phyloP scores from a whole-genome alignment of 805 yeast genomes.

The Metschnikowia cubensis region DNA sequence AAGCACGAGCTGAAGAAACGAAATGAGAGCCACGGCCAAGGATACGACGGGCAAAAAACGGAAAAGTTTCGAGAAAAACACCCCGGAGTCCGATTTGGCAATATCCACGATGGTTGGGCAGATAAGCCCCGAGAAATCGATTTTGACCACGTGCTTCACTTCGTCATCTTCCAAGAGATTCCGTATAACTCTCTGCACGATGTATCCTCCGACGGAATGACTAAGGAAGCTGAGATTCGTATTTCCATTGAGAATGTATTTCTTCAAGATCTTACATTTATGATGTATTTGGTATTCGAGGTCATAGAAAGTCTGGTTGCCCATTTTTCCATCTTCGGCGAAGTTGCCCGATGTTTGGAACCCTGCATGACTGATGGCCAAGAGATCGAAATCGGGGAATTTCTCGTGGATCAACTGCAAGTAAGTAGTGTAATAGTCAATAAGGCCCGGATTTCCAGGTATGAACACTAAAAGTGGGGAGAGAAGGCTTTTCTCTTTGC shows the following conservation, averaged over 20 bases:
- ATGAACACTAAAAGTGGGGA: slow-evolving; percentile 47
- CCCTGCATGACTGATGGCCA: slow-evolving; percentile 67
- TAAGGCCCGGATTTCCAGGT: slow-evolving; percentile 78
- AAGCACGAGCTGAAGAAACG: slow-evolving; percentile 30
- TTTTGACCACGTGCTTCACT: slow-evolving; percentile 22
- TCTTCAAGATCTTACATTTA: slow-evolving; percentile 47
- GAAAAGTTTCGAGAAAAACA: slow-evolving; percentile 23
- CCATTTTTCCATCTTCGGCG: slow-evolving; percentile 16
- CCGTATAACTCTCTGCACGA: slow-evolving; percentile 50
- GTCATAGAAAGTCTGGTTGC: slow-evolving; percentile 26
- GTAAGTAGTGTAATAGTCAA: slow-evolving; percentile 59
- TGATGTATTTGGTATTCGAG: slow-evolving; percentile 58
- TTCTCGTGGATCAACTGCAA: slow-evolving; percentile 39
- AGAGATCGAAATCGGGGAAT: slow-evolving; percentile 46
- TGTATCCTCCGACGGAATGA: slow-evolving; percentile 71
- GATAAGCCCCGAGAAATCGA: slow-evolving; percentile 53
- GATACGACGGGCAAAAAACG: slow-evolving; percentile 26
- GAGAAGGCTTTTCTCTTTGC: slow-evolving; percentile 18
- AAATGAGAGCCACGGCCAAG: slow-evolving; percentile 25
- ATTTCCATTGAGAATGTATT: slow-evolving; percentile 20
- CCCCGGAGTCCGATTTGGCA: slow-evolving; percentile 40
- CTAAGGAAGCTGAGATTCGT: slow-evolving; percentile 48
- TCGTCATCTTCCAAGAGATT: slow-evolving; percentile 22
- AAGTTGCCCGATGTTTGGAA: slow-evolving; percentile 31
- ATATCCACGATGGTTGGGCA: slow-evolving; percentile 71